A percentile compares a stretch with the other conserved stretches of the same genome.
These are phyloP conservation scores for Uronychia binucleata DNA, from an alignment of 73 alveolate species.

Conservation along the genomic window DNA sequence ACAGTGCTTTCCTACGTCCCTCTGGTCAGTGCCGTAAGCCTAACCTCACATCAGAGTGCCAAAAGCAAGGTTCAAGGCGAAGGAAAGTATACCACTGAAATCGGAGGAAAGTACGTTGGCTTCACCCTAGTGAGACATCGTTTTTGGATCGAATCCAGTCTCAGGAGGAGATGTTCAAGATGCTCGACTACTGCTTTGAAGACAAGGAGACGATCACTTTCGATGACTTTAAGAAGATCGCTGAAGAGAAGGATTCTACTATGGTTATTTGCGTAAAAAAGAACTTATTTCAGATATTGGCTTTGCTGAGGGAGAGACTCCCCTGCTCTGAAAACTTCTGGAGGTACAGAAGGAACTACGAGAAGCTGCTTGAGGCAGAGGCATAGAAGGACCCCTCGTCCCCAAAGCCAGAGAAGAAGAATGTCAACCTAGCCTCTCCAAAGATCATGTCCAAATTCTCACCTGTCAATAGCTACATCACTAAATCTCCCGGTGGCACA, in stretches of 20 bases:
- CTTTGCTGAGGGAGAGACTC: conserved; percentile 26
- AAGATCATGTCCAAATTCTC: conserved; percentile 39
- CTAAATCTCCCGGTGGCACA: not conserved
- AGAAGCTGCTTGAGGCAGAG: not conserved
- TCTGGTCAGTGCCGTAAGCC: conserved; percentile 1
- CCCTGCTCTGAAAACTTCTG: conserved; percentile 58
- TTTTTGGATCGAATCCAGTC: conserved; percentile 32
- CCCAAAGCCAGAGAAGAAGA: not conserved
- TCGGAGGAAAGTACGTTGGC: conserved; percentile 35
- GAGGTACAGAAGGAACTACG: conserved; percentile 49
- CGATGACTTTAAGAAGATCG: conserved; percentile 24
- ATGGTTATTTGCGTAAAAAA: not conserved
- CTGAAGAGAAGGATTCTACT: conserved; percentile 32
- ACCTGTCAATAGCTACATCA: not conserved
- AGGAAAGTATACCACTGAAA: conserved; percentile 41
- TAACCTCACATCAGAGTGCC: not conserved
- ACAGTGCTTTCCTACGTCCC: conserved; percentile 40
- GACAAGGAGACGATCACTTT: conserved; percentile 6
- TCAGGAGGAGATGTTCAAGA: conserved; percentile 18
- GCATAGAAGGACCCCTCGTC: not conserved
- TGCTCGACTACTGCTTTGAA: conserved; percentile 35
- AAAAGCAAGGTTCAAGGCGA: conserved; percentile 7
- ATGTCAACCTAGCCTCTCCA: conserved; percentile 29
- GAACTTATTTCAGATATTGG: conserved; percentile 5
- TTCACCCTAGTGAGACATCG: conserved; percentile 1